Conservation (phyloP, 495 filamentous ascomycete species). For the Aspergillus sclerotioniger region DNA sequence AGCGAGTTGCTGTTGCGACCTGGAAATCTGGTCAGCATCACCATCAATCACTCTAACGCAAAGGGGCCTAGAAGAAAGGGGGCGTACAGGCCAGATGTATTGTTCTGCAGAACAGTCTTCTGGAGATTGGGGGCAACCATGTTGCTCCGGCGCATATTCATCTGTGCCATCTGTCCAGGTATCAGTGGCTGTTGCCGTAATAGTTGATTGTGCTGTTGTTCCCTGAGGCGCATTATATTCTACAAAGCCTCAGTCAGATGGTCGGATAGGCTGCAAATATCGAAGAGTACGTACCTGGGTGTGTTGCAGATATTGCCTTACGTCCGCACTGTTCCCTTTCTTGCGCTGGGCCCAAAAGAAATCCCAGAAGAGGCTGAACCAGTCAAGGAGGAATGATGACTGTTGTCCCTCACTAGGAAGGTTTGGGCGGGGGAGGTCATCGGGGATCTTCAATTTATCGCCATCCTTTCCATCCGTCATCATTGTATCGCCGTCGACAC, state of each 20-base stretch:
- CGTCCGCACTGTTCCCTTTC: constrained; percentile 52
- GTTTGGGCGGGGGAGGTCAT: constrained; percentile 75
- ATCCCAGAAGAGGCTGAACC: constrained; percentile 97
- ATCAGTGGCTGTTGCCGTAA: constrained; percentile 70
- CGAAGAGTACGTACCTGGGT: constrained; percentile 65
- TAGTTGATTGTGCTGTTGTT: constrained; percentile 61
- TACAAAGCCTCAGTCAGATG: constrained; percentile 25
- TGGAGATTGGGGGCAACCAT: constrained; percentile 56
- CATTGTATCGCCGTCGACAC: constrained; percentile 76
- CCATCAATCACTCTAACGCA: constrained; percentile 1
- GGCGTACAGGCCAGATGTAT: constrained; percentile 45
- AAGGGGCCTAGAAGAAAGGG: constrained; percentile 5
- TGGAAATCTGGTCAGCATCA: constrained; percentile 23
- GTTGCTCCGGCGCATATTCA: constrained; percentile 50
- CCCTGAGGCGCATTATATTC: constrained; percentile 43
- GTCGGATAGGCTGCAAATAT: constrained; percentile 4
- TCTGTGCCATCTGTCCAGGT: constrained; percentile 59
- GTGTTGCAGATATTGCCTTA: constrained; percentile 71
- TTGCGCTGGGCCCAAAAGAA: constrained; percentile 77
- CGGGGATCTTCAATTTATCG: constrained; percentile 66
- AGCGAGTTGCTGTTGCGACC: constrained; percentile 52
- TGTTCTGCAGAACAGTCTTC: constrained; percentile 76
- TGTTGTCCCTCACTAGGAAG: constrained; percentile 60
- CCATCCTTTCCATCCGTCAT: constrained; percentile 80
- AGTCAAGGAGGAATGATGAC: constrained; percentile 83